Evolutionary conservation across 495 filamentous ascomycete species (phyloP).

Genomic region (Xylaria telfairii): DNA sequence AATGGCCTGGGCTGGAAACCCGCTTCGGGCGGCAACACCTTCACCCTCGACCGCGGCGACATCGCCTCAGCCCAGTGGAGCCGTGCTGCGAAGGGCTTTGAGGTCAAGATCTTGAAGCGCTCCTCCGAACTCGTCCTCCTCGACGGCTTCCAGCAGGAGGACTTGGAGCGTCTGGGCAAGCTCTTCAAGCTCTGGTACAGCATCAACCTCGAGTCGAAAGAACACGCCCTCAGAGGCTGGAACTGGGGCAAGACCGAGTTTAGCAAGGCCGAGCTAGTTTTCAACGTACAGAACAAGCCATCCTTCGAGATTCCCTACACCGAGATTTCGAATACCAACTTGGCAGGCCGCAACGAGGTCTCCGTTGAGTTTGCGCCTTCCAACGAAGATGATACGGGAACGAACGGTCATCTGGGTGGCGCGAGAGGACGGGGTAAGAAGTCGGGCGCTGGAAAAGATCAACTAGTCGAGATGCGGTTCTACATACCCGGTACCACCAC

Average conservation of each 20-base stretch:
- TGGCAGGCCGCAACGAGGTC: conserved; percentile 97
- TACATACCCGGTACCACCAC: conserved; percentile 94
- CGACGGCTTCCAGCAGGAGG: conserved; percentile 95
- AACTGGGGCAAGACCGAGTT: conserved; percentile 99
- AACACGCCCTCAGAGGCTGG: conserved; percentile 96
- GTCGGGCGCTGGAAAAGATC: conserved; percentile 83
- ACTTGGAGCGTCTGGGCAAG: conserved; percentile 86
- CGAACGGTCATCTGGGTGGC: conserved; percentile 77
- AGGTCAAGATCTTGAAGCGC: conserved; percentile 86
- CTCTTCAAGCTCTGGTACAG: conserved; percentile 97
- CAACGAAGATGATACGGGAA: conserved; percentile 68
- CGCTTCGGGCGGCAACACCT: conserved; percentile 82
- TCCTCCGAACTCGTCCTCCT: conserved; percentile 87
- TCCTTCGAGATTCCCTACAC: conserved; percentile 98
- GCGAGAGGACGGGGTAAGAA: conserved; percentile 84
- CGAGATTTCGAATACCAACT: conserved; percentile 96
- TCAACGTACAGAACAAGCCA: conserved; percentile 96
- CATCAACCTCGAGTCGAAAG: conserved; percentile 85
- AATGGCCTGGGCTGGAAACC: conserved; percentile 95
- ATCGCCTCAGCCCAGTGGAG: conserved; percentile 92
- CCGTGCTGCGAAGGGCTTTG: conserved; percentile 87
- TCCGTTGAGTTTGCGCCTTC: conserved; percentile 90
- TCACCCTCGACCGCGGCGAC: conserved; percentile 84
- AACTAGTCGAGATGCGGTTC: conserved; percentile 97
- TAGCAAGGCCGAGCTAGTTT: conserved; percentile 89